Evolutionary conservation across 805 yeast genomes (phyloP).

Genomic region (Kluyveromyces lactis): DNA sequence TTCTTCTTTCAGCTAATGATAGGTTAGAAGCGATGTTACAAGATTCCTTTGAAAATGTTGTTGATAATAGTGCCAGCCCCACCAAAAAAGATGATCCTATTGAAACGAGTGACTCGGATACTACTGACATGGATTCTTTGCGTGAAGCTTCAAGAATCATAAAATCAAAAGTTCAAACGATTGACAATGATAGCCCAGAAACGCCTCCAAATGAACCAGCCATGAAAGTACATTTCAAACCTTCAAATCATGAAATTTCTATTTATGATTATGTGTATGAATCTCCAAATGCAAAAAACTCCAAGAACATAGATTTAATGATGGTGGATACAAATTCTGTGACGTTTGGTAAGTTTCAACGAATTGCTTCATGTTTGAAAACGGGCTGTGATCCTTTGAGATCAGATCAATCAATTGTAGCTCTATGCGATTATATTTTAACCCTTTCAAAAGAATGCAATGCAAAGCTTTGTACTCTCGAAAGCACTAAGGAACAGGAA

Average conservation of each 20-base stretch:
- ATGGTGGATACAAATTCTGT: slow-evolving; percentile 1
- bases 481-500: not conserved
- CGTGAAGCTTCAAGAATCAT: slow-evolving; percentile 2
- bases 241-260: slow-evolving; percentile 1
- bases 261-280: slow-evolving; percentile 4
- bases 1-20: slow-evolving; percentile 2
- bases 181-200: slow-evolving; percentile 3
- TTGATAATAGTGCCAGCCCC: slow-evolving; percentile 3
- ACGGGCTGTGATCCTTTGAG: not conserved
- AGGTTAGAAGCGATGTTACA: slow-evolving; percentile 2
- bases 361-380: slow-evolving; percentile 2
- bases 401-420: not conserved
- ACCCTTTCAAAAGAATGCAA: slow-evolving; percentile 4
- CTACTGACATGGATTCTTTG: slow-evolving; percentile 1
- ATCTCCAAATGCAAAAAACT: slow-evolving; percentile 4
- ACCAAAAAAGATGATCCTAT: not conserved
- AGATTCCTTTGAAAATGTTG: slow-evolving; percentile 5
- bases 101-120: not conserved
- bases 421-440: slow-evolving; percentile 3
- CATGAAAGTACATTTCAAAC: slow-evolving; percentile 4
- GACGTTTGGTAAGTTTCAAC: slow-evolving; percentile 3
- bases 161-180: not conserved
- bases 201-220: slow-evolving; percentile 3
- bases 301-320: slow-evolving; percentile 3
- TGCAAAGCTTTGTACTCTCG: slow-evolving; percentile 4